Percentiles rank a stretch among this genome's conserved stretches.
phyloP scores from a whole-genome alignment of 192 early-diverging fungal genomes.

The Kickxella alabastrina region DNA sequence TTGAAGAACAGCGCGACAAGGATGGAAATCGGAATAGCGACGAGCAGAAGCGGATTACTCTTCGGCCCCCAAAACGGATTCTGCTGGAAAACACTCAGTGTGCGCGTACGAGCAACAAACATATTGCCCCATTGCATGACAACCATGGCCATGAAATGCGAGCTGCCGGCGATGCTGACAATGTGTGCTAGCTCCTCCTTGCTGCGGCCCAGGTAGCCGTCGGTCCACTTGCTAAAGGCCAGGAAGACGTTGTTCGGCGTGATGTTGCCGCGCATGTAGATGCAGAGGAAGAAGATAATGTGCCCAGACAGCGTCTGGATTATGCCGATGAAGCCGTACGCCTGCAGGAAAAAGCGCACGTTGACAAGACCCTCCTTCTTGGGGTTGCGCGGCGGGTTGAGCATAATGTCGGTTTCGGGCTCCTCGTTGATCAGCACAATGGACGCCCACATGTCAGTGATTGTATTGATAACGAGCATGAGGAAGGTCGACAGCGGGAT shows the following conservation, averaged over 20 bases:
- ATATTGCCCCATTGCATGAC: constrained; percentile 52
- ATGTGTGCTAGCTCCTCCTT: constrained; percentile 46
- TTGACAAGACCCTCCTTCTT: constrained; percentile 66
- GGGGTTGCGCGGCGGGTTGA: constrained; percentile 64
- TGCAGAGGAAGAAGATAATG: constrained; percentile 70
- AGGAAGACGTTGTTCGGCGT: constrained; percentile 51
- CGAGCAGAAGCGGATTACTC: constrained; percentile 27
- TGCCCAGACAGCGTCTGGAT: constrained; percentile 64
- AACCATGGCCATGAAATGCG: constrained; percentile 49
- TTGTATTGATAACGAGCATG: constrained; percentile 70
- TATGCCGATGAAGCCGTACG: constrained; percentile 76
- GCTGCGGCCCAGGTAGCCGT: constrained; percentile 55
- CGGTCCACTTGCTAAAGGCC: constrained; percentile 56
- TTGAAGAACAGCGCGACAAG: constrained; percentile 28
- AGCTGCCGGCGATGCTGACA: constrained; percentile 22
- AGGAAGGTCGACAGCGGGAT: constrained; percentile 74
- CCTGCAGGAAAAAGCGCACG: constrained; percentile 61
- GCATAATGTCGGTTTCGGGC: constrained; percentile 72
- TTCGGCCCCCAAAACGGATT: constrained; percentile 49
- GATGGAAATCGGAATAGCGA: constrained; percentile 33
- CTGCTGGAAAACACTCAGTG: constrained; percentile 34
- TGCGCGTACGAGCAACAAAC: constrained; percentile 48
- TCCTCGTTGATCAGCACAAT: constrained; percentile 73
- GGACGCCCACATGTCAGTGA: constrained; percentile 60
- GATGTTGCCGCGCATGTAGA: constrained; percentile 59